phyloP scores from a whole-genome alignment of 1,284 basidiomycete species.

The Cryptococcus amylolentus region DNA sequence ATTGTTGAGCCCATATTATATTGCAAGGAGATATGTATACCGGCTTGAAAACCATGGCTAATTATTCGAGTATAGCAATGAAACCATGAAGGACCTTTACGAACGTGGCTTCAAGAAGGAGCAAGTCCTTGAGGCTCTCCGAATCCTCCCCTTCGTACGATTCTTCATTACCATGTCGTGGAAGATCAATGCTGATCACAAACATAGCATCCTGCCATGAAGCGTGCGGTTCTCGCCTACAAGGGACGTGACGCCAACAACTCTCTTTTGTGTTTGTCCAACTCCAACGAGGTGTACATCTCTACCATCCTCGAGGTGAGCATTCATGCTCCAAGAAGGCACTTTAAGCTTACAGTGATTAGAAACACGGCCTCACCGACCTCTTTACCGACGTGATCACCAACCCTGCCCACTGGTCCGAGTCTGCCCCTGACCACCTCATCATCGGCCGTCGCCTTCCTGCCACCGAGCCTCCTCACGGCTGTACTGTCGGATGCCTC shows the following conservation, averaged over 20 bases:
- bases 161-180: not conserved
- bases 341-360: slow-evolving; percentile 1
- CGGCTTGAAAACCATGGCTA: not conserved
- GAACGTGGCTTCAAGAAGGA: slow-evolving; percentile 62
- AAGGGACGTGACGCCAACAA: slow-evolving; percentile 66
- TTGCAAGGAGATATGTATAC: not conserved
- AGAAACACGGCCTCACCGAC: slow-evolving; percentile 69
- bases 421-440: slow-evolving; percentile 65
- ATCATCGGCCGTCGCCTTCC: slow-evolving; percentile 72
- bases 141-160: slow-evolving; percentile 81
- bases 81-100: slow-evolving; percentile 68
- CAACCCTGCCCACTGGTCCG: slow-evolving; percentile 79
- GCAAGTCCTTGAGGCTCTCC: slow-evolving; percentile 73
- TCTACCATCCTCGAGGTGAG: slow-evolving; percentile 75
- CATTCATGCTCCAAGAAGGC: not conserved
- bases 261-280: slow-evolving; percentile 86
- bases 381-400: slow-evolving; percentile 86
- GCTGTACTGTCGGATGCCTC: slow-evolving; percentile 82
- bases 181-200: not conserved
- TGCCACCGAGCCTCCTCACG: slow-evolving; percentile 73
- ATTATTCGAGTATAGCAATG: slow-evolving; percentile 56
- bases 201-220: slow-evolving; percentile 89
- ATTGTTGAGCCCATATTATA: not conserved
- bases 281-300: slow-evolving; percentile 91
- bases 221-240: slow-evolving; percentile 73